Evolutionary conservation across 1,139 yeast species (phyloP), one percentile per base, ranked within the genome.

Genomic region (Yarrowia galli): DNA sequence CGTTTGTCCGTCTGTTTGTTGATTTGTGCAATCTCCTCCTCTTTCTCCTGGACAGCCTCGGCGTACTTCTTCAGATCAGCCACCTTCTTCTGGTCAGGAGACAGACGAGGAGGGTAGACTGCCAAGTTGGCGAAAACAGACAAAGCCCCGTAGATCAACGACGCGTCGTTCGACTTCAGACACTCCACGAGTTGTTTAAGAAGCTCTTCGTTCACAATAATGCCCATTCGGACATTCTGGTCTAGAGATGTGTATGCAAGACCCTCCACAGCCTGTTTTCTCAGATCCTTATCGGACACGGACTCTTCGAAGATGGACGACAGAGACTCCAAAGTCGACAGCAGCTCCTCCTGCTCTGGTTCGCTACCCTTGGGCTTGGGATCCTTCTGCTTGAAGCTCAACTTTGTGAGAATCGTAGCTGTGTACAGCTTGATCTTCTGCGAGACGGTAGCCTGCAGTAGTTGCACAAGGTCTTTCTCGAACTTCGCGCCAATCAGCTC

Each of bases 201-300:
- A 23, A 75, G 70, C 18, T 54, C 66, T 3, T 56, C 63, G 64
- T 75, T 73, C 2, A 67, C 68, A 25, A 69, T 70, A n/a, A 75
- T 43, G n/a, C 76, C 70, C 60, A 68, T 60, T 66, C 77, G 76
- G 45, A 79, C 80, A 16, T 72, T 68, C 5, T 75, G 70, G 28
- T 77, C 69, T 28, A 76, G 60, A 6, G 80, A 74, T 3, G 82
- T 75, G 68, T 78, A 77, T 3, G 81, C 80, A 42, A 79, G 74
- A 1, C 81, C 81, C 68, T 80, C 82, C 42, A 79, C 65, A 3
- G 80, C 80, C 16, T 72, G 49, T 74, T 72, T 40, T 68, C 70
- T 20, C 35, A 25, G 63, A 67, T 63, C 36, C 65, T 61, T 35
- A 49, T 63, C 68, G 25, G 71, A 70, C 7, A 75, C 61, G 8